These are phyloP conservation scores for Verruconis gallopava DNA, from an alignment of 2,329 filamentous ascomycete genomes.

Conservation along the genomic window DNA sequence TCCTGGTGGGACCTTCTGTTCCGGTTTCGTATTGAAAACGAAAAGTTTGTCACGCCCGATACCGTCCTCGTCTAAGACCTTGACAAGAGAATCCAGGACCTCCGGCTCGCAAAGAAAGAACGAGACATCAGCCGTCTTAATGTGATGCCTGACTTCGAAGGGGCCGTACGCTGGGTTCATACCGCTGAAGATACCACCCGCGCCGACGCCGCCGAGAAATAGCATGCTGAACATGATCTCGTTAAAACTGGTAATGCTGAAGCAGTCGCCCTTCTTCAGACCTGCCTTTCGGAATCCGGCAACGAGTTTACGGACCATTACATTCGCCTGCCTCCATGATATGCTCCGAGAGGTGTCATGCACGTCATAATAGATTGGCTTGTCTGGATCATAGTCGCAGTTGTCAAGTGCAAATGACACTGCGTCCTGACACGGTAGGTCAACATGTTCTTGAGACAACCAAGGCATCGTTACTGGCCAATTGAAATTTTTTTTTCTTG, in stretches of 20 bases:
- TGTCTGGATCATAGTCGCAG: constrained; percentile 34
- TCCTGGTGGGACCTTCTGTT: constrained; percentile 10
- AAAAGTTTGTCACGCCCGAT: constrained; percentile 31
- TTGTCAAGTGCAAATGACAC: constrained; percentile 43
- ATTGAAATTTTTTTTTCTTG: too few relatives aligned
- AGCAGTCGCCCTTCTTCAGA: constrained; percentile 37
- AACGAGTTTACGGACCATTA: constrained; percentile 34
- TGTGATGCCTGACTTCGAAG: constrained; percentile 23
- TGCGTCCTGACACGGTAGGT: constrained; percentile 38
- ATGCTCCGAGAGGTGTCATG: constrained; percentile 32
- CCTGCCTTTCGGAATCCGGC: constrained; percentile 39
- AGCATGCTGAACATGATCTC: constrained; percentile 27
- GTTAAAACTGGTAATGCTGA: constrained; percentile 46
- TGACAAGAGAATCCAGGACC: constrained; percentile 19
- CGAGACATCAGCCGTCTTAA: constrained; percentile 23
- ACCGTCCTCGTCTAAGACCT: constrained; percentile 28
- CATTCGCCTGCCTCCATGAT: constrained; percentile 34
- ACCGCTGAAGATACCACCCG: constrained; percentile 26
- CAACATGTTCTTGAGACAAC: constrained; percentile 14
- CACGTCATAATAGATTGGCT: constrained; percentile 41
- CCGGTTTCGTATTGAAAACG: constrained; percentile 30
- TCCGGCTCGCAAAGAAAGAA: constrained; percentile 23
- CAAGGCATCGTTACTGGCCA: constrained; percentile 19
- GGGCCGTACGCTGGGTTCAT: constrained; percentile 26
- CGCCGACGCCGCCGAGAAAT: constrained; percentile 21